phyloP scores from a whole-genome alignment of 768 basidiomycete genomes.

The Lyophyllum semitale region DNA sequence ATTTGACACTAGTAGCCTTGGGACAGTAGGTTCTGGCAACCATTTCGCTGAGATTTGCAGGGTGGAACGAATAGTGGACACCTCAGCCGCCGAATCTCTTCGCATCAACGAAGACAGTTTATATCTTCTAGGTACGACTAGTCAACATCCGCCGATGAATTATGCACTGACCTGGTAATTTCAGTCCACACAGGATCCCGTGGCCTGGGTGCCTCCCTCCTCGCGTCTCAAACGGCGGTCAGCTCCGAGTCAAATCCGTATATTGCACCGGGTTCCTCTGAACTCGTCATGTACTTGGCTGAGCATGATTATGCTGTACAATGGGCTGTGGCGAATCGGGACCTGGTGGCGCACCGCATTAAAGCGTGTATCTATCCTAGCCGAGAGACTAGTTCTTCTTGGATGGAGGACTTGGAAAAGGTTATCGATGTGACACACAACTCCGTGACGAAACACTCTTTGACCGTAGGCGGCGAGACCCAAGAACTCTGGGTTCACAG shows the following conservation, averaged over 20 bases:
- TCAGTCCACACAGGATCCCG: conserved; percentile 40
- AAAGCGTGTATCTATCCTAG: conserved; percentile 27
- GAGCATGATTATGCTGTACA: conserved; percentile 37
- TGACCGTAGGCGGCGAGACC: conserved; percentile 17
- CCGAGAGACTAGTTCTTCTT: conserved; percentile 1
- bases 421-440: conserved; percentile 40
- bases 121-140: conserved; percentile 29
- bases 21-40: conserved; percentile 39
- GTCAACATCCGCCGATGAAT: neutral
- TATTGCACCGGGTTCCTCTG: conserved; percentile 27
- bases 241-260: conserved; percentile 41
- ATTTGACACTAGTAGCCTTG: conserved; percentile 31
- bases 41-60: conserved; percentile 40
- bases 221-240: conserved; percentile 26
- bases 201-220: conserved; percentile 35
- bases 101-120: conserved; percentile 25
- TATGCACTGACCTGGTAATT: neutral
- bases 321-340: conserved; percentile 41
- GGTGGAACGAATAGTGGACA: conserved; percentile 32
- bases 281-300: conserved; percentile 29
- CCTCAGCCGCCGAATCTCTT: conserved; percentile 20
- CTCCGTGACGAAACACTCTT: conserved; percentile 29
- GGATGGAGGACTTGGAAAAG: conserved; percentile 20
- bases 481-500: conserved; percentile 36
- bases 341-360: conserved; percentile 39